These are phyloP conservation scores for Wickerhamomyces canadensis DNA, from an alignment of 805 yeast genomes.

Conservation along the genomic window DNA sequence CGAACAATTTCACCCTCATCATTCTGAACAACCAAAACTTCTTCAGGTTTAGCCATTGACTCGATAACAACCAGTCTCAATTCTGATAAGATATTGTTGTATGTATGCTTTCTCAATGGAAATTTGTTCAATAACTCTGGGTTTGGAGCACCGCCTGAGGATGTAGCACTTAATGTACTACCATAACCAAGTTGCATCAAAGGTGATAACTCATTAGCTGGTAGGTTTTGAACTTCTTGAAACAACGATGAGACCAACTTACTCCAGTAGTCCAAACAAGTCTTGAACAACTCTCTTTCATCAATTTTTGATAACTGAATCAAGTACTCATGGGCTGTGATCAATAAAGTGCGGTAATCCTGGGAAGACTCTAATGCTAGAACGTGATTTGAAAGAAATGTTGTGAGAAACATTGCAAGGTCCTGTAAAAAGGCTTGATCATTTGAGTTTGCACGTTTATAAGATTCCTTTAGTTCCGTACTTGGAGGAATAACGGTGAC, in stretches of 20 bases:
- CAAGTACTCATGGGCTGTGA: conserved; percentile 74
- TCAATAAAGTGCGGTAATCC: conserved; percentile 48
- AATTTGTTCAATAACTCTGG: conserved; percentile 72
- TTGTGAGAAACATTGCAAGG: conserved; percentile 86
- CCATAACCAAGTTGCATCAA: conserved; percentile 60
- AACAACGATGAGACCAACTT: conserved; percentile 77
- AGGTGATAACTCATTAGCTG: conserved; percentile 67
- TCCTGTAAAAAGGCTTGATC: conserved; percentile 96
- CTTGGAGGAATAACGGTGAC: conserved; percentile 62
- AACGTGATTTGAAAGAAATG: conserved; percentile 75
- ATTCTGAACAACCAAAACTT: conserved; percentile 92
- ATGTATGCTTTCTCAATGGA: conserved; percentile 83
- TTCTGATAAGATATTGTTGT: conserved; percentile 71
- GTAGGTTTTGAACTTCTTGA: conserved; percentile 79
- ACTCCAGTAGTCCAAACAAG: conserved; percentile 93
- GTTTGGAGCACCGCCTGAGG: conserved; percentile 78
- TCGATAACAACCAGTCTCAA: conserved; percentile 92
- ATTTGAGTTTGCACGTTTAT: conserved; percentile 65
- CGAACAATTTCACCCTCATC: conserved; percentile 99
- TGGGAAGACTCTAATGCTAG: conserved; percentile 53
- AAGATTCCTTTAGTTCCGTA: conserved; percentile 66
- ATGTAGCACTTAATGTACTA: conserved; percentile 28
- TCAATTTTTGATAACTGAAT: conserved; percentile 84
- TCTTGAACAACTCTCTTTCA: conserved; percentile 93
- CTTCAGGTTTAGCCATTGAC: conserved; percentile 98